phyloP scores from a whole-genome alignment of 768 basidiomycete genomes.

The Pleurotus citrinopileatus region DNA sequence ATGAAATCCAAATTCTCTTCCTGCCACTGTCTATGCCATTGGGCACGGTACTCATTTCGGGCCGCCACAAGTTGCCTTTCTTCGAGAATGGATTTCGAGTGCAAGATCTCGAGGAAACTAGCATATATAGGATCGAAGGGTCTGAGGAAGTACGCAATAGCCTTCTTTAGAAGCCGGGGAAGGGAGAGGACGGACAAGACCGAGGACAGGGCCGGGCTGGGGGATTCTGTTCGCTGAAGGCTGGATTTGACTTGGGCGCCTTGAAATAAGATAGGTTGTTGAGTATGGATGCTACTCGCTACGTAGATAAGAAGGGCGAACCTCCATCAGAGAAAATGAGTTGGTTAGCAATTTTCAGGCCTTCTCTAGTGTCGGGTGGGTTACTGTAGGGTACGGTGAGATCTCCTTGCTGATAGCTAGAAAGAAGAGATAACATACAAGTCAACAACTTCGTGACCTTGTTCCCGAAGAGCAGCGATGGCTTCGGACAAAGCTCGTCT shows the following conservation, averaged over 20 bases:
- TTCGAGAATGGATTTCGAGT: conserved; percentile 47
- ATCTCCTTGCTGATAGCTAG: background rate
- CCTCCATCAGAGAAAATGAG: conserved; percentile 58
- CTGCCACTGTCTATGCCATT: conserved; percentile 37
- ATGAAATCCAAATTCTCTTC: conserved; percentile 14
- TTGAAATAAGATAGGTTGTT: conserved; percentile 18
- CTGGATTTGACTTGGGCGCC: conserved; percentile 40
- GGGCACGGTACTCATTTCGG: conserved; percentile 19
- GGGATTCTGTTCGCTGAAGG: conserved; percentile 31
- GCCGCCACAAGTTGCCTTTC: conserved; percentile 46
- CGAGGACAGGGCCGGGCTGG: conserved; percentile 26
- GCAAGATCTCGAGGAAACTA: conserved; percentile 35
- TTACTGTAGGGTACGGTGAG: conserved; percentile 16
- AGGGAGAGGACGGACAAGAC: conserved; percentile 32
- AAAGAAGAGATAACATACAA: conserved; percentile 43
- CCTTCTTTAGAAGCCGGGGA: conserved; percentile 38
- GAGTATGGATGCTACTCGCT: conserved; percentile 8
- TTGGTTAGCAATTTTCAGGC: conserved; percentile 52
- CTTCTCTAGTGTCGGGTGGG: conserved; percentile 48
- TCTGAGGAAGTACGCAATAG: conserved; percentile 38
- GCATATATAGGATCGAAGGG: conserved; percentile 35
- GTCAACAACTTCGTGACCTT: conserved; percentile 63
- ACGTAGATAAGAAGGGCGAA: conserved; percentile 18
- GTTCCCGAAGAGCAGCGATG: conserved; percentile 46
- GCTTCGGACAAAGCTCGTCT: conserved; percentile 51